Percentiles rank a stretch among this genome's conserved stretches.
phyloP scores from a whole-genome alignment of 306 rosid genomes.

The Cotoneaster glaucophyllus region DNA sequence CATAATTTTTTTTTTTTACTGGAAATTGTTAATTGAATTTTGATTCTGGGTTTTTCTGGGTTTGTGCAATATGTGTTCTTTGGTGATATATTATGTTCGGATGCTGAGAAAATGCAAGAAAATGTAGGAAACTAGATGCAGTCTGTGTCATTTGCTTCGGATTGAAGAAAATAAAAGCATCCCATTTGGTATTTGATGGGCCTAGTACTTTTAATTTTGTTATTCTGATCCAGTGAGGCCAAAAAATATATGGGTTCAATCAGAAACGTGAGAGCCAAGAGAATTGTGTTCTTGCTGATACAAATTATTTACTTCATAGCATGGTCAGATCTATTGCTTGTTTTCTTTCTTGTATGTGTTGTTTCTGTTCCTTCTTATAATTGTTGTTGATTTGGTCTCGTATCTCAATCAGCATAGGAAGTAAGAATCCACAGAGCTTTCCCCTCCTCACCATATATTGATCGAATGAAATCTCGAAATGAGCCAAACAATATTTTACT shows the following conservation, averaged over 20 bases:
- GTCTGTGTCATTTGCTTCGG: background rate
- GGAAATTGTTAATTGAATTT: slow-evolving; percentile 1
- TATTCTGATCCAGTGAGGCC: background rate
- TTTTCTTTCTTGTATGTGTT: background rate
- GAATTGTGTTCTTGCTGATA: background rate
- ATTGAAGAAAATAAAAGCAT: background rate
- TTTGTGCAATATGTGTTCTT: slow-evolving; percentile 1
- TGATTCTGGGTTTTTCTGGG: slow-evolving; percentile 13
- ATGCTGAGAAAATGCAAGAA: background rate
- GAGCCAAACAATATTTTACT: background rate
- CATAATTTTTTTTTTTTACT: background rate
- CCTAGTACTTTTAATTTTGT: background rate
- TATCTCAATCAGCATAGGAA: background rate
- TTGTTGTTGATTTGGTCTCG: background rate
- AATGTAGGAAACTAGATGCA: background rate
- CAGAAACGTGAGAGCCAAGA: background rate
- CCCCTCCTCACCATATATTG: background rate
- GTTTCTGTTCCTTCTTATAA: background rate
- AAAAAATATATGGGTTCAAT: background rate
- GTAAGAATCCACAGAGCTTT: background rate
- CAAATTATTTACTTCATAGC: background rate
- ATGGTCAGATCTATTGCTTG: background rate
- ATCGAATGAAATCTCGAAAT: background rate
- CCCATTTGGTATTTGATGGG: background rate
- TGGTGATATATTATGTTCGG: slow-evolving; percentile 4